phyloP scores from a whole-genome alignment of 495 filamentous ascomycete species.

The Podospora pseudoanserina region DNA sequence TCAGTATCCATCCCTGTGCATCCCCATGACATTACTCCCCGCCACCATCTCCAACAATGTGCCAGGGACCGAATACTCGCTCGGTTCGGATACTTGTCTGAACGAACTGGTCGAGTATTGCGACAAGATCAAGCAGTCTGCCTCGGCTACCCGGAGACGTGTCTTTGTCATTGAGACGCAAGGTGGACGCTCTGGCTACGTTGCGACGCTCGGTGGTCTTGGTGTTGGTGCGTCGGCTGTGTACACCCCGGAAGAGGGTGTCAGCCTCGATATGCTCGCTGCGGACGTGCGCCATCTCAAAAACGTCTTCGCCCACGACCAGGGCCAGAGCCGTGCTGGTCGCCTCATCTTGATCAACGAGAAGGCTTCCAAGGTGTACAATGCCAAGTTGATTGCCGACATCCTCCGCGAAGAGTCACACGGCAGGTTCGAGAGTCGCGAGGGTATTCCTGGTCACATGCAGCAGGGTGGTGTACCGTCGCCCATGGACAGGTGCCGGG shows the following conservation, averaged over 20 bases:
- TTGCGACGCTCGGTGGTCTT: conserved; percentile 85
- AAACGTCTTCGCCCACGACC: conserved; percentile 78
- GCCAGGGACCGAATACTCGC: conserved; percentile 92
- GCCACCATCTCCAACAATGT: conserved; percentile 99
- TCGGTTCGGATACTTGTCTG: conserved; percentile 94
- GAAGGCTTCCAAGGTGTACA: conserved; percentile 83
- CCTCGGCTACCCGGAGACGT: conserved; percentile 82
- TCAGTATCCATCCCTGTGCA: conserved; percentile 78
- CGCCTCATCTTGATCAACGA: conserved; percentile 95
- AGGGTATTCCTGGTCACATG: conserved; percentile 92
- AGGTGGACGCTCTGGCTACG: conserved; percentile 90
- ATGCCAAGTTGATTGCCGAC: conserved; percentile 85
- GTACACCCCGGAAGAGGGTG: conserved; percentile 95
- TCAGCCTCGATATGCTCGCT: conserved; percentile 88
- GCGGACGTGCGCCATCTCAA: conserved; percentile 88
- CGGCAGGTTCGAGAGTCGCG: conserved; percentile 88
- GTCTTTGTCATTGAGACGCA: conserved; percentile 99
- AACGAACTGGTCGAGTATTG: conserved; percentile 97
- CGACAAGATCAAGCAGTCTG: conserved; percentile 95
- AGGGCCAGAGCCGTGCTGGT: conserved; percentile 84
- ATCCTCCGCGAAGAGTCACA: conserved; percentile 94
- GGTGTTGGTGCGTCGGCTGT: conserved; percentile 90
- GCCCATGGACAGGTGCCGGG: conserved; percentile 92
- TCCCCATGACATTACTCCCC: conserved; percentile 87
- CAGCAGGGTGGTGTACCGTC: conserved; percentile 93